Conservation (phyloP, 257 asterid species). For the Nicotiana otophora region DNA sequence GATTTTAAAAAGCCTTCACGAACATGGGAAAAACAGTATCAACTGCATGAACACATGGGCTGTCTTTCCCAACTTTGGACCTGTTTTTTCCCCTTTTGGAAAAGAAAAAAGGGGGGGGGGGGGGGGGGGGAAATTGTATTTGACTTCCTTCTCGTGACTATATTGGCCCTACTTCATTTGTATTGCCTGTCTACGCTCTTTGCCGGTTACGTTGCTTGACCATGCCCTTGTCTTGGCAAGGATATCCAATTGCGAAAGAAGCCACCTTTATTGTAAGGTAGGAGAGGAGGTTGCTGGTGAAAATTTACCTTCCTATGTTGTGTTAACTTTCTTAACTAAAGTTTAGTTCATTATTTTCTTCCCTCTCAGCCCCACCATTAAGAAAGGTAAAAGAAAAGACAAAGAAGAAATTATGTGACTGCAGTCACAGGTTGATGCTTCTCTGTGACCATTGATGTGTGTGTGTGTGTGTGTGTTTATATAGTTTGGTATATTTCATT, state of each 20-base stretch:
- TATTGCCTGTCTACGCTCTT: not conserved
- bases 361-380: not conserved
- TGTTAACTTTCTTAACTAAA: not conserved
- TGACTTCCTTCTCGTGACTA: not conserved
- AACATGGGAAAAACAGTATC: not conserved
- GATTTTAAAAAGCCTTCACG: not conserved
- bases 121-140: not conserved
- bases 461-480: not conserved
- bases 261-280: not conserved
- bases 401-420: not conserved
- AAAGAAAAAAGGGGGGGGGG: not conserved
- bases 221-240: not conserved
- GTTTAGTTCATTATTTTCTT: not conserved
- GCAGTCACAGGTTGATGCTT: not conserved
- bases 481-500: not conserved
- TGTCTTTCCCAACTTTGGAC: not conserved
- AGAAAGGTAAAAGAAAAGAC: not conserved
- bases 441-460: not conserved
- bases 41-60: not conserved
- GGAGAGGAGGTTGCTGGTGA: not conserved
- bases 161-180: not conserved
- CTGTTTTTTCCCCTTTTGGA: not conserved
- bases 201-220: not conserved
- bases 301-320: not conserved
- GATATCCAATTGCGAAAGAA: not conserved